A percentile compares a stretch with the other conserved stretches of the same genome.
Evolutionary conservation across 2,329 filamentous ascomycete species (phyloP).

Genomic region (Trichoderma breve): DNA sequence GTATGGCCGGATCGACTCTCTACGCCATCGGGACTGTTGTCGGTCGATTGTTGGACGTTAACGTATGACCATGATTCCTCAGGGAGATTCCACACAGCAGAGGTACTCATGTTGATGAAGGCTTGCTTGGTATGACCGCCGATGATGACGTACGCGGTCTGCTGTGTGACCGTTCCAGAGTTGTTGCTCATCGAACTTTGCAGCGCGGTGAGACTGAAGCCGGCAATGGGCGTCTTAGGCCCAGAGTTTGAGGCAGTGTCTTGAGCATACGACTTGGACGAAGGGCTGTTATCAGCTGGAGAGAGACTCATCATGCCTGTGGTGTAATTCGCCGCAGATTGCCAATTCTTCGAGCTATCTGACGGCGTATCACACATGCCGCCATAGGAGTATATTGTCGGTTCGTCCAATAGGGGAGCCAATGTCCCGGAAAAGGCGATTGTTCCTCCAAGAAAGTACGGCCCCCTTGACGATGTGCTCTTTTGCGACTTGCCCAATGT

Average conservation of each 20-base stretch:
- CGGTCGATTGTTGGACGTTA: slow-evolving; percentile 52
- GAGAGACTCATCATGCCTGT: slow-evolving; percentile 72
- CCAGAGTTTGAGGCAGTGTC: slow-evolving; percentile 48
- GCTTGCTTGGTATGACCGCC: slow-evolving; percentile 81
- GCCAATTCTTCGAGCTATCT: slow-evolving; percentile 54
- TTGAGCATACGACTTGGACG: slow-evolving; percentile 33
- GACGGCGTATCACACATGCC: slow-evolving; percentile 73
- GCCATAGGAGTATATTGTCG: slow-evolving; percentile 72
- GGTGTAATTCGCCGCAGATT: slow-evolving; percentile 71
- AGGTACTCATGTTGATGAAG: slow-evolving; percentile 92
- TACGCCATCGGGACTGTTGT: slow-evolving; percentile 44
- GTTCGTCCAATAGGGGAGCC: slow-evolving; percentile 50
- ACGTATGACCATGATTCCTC: slow-evolving; percentile 86
- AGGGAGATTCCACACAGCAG: slow-evolving; percentile 82
- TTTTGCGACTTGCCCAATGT: slow-evolving; percentile 25
- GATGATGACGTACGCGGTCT: slow-evolving; percentile 75
- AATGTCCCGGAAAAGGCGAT: slow-evolving; percentile 67
- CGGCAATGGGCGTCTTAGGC: slow-evolving; percentile 76
- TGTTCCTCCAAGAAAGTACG: slow-evolving; percentile 53
- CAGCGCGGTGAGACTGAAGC: slow-evolving; percentile 77
- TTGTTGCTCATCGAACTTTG: slow-evolving; percentile 67
- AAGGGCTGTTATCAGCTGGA: slow-evolving; percentile 36
- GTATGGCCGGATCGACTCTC: slow-evolving; percentile 89
- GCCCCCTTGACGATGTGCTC: slow-evolving; percentile 30
- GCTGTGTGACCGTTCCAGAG: slow-evolving; percentile 64